These are phyloP conservation scores for Bacidia gigantensis DNA, from an alignment of 495 filamentous ascomycete species.

Conservation along the genomic window DNA sequence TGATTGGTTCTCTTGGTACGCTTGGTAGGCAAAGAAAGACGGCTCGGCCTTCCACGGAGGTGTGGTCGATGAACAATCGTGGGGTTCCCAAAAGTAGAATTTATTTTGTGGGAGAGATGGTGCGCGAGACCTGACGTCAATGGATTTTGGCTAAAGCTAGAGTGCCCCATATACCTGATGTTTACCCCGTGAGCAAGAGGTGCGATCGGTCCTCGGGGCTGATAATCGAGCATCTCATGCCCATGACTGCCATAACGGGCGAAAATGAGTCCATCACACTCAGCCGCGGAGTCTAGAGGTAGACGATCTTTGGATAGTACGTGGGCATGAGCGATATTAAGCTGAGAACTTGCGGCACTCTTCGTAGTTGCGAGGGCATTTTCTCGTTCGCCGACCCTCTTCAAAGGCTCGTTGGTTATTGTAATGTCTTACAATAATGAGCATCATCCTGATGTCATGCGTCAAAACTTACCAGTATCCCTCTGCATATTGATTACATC, in stretches of 20 bases:
- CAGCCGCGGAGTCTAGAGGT: not conserved
- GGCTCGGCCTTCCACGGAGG: conserved; percentile 30
- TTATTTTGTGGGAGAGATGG: conserved; percentile 37
- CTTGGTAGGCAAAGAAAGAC: conserved; percentile 22
- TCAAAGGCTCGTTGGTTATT: not conserved
- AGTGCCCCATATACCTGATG: not conserved
- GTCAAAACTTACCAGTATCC: conserved; percentile 13
- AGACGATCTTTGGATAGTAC: no score
- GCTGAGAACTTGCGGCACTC: conserved; percentile 9
- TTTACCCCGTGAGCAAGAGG: no score
- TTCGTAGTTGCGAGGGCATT: conserved; percentile 7
- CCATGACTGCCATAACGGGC: no score
- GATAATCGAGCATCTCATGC: no score
- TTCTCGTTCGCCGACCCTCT: conserved; percentile 10
- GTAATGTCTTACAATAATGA: not conserved
- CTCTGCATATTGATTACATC: conserved; percentile 25
- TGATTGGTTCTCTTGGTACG: not conserved
- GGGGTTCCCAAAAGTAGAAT: conserved; percentile 34
- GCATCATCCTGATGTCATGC: not conserved
- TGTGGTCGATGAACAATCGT: conserved; percentile 42
- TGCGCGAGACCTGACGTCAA: conserved; percentile 24
- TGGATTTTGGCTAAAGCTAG: conserved; percentile 7
- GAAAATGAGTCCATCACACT: no score
- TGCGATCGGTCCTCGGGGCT: no score
- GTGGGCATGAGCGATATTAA: not conserved